These are phyloP conservation scores for Magnolia changhungtana DNA, from an alignment of 164 flowering plant species.

Conservation along the genomic window DNA sequence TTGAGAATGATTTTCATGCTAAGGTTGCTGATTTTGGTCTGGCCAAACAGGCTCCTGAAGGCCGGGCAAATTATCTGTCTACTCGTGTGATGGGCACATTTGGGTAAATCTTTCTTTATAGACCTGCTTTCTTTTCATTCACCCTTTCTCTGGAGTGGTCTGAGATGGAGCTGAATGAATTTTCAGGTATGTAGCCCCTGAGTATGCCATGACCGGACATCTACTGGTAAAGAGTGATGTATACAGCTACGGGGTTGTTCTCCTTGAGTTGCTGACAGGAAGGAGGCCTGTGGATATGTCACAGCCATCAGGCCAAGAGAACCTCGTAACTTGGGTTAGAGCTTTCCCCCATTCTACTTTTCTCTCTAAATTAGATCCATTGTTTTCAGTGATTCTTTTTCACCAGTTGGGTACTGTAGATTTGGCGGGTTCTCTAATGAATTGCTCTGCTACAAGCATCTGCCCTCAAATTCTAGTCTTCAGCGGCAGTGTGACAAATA, in stretches of 20 bases:
- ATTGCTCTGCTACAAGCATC: too few relatives aligned
- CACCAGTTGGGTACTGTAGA: neutral
- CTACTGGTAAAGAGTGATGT: conserved; percentile 96
- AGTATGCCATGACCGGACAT: conserved; percentile 99
- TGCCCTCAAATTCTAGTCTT: too few relatives aligned
- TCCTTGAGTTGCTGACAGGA: conserved; percentile 91
- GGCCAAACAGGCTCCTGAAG: conserved; percentile 97
- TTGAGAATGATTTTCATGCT: conserved; percentile 87
- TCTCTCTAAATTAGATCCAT: neutral
- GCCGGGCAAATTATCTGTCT: conserved; percentile 71
- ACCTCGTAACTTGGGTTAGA: conserved; percentile 97
- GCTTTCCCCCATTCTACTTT: neutral
- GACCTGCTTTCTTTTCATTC: neutral
- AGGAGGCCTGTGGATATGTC: conserved; percentile 96
- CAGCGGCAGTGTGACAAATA: too few relatives aligned
- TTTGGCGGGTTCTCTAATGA: neutral
- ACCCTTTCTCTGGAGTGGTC: neutral
- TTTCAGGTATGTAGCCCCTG: conserved; percentile 95
- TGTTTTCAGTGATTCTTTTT: neutral
- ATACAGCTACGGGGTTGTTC: conserved; percentile 96
- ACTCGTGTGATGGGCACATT: conserved; percentile 99
- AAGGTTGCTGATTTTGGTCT: conserved; percentile 99
- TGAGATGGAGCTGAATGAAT: conserved; percentile 11
- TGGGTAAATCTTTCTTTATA: conserved; percentile 49
- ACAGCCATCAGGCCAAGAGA: conserved; percentile 94